Base-by-base conservation (phyloP, 225 moss, liverwort and hornwort genomes). In the Polytrichum commune region DNA sequence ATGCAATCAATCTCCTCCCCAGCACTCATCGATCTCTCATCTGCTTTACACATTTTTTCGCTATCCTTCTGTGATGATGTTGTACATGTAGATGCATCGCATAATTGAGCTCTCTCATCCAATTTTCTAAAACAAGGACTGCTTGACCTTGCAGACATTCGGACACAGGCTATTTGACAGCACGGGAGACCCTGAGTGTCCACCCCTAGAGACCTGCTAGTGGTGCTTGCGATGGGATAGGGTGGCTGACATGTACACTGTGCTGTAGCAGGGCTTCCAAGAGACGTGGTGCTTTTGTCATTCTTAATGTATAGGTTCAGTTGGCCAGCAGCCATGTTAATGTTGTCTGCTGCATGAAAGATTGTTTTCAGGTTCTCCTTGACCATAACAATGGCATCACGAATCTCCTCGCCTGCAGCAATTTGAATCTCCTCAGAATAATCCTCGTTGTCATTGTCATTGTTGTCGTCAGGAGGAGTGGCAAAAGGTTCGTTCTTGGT, bases 401-500 rank as follows among this genome's bases (percentile, higher is more conserved):
- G 46, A 5, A 54, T 4, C n/a, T 24, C 29, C 29, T 67, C 46
- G 10, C 16, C 60, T 5, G 8, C 26, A 33, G 54, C 70, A 28
- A 69, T 19, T 7, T 54, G 54, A 23, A 70, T 29, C 5, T 73
- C 84, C 25, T 78, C 29, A 62, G 38, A 29, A 54, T 22, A 66
- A 18, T 81, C 69, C 66, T 46, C 13, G 46, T 46, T 0, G 46
- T 46, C 46, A 4, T 4, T 1, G 46, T 77, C 67, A 4, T 16
- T 3, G 46, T 77, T 64, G 4, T 75, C 73, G 8, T 72, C 58
- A 1, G 38, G 60, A 33, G 60, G 46, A 20, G 68, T 70, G n/a
- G 69, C 60, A 54, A 78, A 75, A 46, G 38, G 61, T 20, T 64
- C 66, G 28, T 46, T 76, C 19, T 72, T 66, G 72, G 24, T 69